Evolutionary conservation across 805 yeast species (phyloP).

Genomic region (Nakazawaea wyomingensis): DNA sequence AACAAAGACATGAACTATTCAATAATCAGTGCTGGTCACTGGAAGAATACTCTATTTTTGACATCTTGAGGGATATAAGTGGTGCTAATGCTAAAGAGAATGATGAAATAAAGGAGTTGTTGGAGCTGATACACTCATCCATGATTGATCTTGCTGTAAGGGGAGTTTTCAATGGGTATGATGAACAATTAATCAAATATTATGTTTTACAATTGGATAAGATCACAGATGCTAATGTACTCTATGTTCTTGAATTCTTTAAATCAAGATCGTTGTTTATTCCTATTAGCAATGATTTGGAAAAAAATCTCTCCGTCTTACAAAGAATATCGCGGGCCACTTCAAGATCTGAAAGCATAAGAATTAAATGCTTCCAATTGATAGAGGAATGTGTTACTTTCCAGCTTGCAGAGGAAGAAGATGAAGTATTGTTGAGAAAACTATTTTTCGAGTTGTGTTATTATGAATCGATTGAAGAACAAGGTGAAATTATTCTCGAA

Average conservation of each 20-base stretch:
- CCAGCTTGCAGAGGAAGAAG: neutral
- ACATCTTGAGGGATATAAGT: slow-evolving; percentile 22
- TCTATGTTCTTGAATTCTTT: neutral
- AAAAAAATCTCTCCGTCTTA: neutral
- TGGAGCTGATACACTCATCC: slow-evolving; percentile 18
- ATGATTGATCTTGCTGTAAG: slow-evolving; percentile 28
- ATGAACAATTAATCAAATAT: slow-evolving; percentile 35
- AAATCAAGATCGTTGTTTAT: slow-evolving; percentile 6
- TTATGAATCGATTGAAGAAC: neutral
- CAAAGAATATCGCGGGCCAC: neutral
- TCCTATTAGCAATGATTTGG: neutral
- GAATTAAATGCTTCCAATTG: neutral
- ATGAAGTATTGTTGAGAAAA: neutral
- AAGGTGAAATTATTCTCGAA: neutral
- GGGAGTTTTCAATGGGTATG: slow-evolving; percentile 35
- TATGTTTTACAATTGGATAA: slow-evolving; percentile 15
- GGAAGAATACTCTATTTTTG: slow-evolving; percentile 33
- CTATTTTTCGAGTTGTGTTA: neutral
- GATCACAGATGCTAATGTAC: neutral
- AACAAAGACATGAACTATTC: slow-evolving; percentile 20
- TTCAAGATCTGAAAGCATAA: neutral
- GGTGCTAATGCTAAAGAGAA: neutral
- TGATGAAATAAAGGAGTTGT: slow-evolving; percentile 13
- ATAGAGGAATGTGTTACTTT: neutral
- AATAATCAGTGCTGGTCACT: slow-evolving; percentile 39